Evolutionary conservation across 2,329 filamentous ascomycete genomes (phyloP).

Genomic region (Aspergillus nomiae): DNA sequence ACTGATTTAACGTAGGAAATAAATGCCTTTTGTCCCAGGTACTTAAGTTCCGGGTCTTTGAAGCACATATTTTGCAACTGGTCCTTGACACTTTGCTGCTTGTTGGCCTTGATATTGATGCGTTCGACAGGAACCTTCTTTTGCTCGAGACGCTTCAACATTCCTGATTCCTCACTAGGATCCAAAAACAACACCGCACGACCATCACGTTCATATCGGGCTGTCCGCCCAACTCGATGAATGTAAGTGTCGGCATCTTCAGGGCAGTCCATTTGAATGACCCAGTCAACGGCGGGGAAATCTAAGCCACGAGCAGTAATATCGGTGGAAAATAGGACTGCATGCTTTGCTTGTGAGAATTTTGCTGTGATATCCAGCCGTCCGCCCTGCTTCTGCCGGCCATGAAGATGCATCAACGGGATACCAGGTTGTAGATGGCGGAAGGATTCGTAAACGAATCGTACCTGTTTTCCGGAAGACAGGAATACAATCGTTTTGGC

Average conservation of each 20-base stretch:
- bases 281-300: constrained; percentile 96
- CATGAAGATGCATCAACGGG: constrained; percentile 87
- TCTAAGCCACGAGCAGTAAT: constrained; percentile 92
- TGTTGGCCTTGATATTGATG: constrained; percentile 85
- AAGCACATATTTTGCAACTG: constrained; percentile 95
- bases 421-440: constrained; percentile 93
- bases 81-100: constrained; percentile 81
- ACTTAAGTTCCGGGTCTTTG: constrained; percentile 90
- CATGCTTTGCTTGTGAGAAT: constrained; percentile 77
- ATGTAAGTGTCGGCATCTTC: constrained; percentile 98
- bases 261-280: constrained; percentile 96
- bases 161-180: constrained; percentile 88
- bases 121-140: constrained; percentile 88
- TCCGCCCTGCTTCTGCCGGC: constrained; percentile 87
- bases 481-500: constrained; percentile 94
- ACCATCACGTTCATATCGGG: constrained; percentile 86
- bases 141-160: constrained; percentile 79
- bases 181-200: constrained; percentile 89
- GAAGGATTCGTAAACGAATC: constrained; percentile 93
- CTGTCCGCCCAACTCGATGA: constrained; percentile 90
- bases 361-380: constrained; percentile 83
- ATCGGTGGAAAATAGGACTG: constrained; percentile 93
- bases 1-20: constrained; percentile 85
- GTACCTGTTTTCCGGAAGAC: constrained; percentile 92
- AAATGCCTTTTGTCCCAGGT: constrained; percentile 94